Evolutionary conservation across 2,329 filamentous ascomycete species (phyloP).

Genomic region (Cytospora leucostoma): DNA sequence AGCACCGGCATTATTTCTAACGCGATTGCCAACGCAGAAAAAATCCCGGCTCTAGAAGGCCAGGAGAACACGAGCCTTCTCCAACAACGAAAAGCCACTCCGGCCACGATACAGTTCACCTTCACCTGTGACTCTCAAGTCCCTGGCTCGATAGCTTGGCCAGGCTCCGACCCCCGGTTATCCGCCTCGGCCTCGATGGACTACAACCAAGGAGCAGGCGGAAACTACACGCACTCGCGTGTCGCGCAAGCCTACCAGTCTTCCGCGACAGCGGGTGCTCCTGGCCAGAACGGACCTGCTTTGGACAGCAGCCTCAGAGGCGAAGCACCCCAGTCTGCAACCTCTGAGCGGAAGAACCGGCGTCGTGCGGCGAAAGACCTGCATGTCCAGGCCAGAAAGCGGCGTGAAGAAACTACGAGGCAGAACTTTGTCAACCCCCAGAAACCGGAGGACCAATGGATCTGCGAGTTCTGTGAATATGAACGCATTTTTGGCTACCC

Average conservation of each 20-base stretch:
- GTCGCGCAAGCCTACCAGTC: constrained; percentile 10
- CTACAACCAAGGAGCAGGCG: constrained; percentile 28
- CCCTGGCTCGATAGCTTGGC: constrained; percentile 76
- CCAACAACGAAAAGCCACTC: constrained; percentile 61
- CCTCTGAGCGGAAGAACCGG: constrained; percentile 39
- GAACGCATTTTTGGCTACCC: constrained; percentile 91
- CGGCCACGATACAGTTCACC: constrained; percentile 86
- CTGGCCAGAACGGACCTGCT: constrained; percentile 8
- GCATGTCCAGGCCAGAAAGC: constrained; percentile 71
- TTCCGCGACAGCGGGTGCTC: not conserved
- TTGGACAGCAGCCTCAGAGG: constrained; percentile 23
- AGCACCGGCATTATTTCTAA: constrained; percentile 80
- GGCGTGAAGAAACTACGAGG: constrained; percentile 75
- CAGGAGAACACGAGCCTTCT: constrained; percentile 80
- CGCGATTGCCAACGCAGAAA: constrained; percentile 87
- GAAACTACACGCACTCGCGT: constrained; percentile 26
- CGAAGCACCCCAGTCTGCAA: constrained; percentile 19
- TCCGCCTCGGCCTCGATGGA: constrained; percentile 22
- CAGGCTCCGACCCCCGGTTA: constrained; percentile 50
- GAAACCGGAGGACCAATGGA: constrained; percentile 75
- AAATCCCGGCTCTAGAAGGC: constrained; percentile 62
- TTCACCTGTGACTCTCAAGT: constrained; percentile 94
- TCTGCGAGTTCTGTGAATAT: constrained; percentile 98
- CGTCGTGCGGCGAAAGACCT: constrained; percentile 72
- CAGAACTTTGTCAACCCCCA: constrained; percentile 76